Evolutionary conservation across 1,284 basidiomycete genomes (phyloP).

Genomic region (Moniliella sp.): DNA sequence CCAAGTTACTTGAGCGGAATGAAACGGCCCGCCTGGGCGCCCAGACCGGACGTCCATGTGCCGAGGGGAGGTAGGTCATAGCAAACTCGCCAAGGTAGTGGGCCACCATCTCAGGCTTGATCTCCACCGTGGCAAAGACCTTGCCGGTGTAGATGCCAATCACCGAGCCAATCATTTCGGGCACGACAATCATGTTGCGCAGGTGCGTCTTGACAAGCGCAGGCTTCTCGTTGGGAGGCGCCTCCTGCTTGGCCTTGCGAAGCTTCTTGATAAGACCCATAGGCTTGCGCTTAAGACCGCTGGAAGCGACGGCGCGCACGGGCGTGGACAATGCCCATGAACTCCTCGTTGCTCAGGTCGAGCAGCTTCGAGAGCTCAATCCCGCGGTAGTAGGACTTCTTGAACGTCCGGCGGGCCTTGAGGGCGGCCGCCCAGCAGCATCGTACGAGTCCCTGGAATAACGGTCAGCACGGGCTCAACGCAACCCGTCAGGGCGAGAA

Average conservation of each 20-base stretch:
- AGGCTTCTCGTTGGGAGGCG: constrained; percentile 92
- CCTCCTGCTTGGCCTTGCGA: constrained; percentile 97
- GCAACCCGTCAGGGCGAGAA: too few relatives aligned
- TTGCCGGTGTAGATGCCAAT: constrained; percentile 63
- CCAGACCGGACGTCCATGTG: constrained; percentile 96
- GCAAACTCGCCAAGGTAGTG: constrained; percentile 97
- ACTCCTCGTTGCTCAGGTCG: constrained; percentile 68
- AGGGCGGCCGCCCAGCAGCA: constrained; percentile 33
- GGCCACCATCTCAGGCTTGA: constrained; percentile 99
- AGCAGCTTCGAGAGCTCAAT: constrained; percentile 71
- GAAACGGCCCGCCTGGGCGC: constrained; percentile 53
- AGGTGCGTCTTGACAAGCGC: constrained; percentile 95
- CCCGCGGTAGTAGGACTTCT: constrained; percentile 94
- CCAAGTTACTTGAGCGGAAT: constrained; percentile 47
- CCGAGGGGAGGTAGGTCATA: constrained; percentile 82
- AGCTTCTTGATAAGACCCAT: constrained; percentile 99
- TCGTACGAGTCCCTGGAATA: too few relatives aligned
- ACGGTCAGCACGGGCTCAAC: too few relatives aligned
- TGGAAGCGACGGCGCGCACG: constrained; percentile 94
- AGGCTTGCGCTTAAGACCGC: constrained; percentile 91
- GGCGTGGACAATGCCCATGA: constrained; percentile 72
- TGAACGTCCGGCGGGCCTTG: constrained; percentile 78
- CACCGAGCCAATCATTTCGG: constrained; percentile 87
- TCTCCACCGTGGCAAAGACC: constrained; percentile 89
- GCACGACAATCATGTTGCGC: constrained; percentile 97